These are phyloP conservation scores for Gloeopeniophorella convolvens DNA, from an alignment of 768 basidiomycete species.

Conservation along the genomic window DNA sequence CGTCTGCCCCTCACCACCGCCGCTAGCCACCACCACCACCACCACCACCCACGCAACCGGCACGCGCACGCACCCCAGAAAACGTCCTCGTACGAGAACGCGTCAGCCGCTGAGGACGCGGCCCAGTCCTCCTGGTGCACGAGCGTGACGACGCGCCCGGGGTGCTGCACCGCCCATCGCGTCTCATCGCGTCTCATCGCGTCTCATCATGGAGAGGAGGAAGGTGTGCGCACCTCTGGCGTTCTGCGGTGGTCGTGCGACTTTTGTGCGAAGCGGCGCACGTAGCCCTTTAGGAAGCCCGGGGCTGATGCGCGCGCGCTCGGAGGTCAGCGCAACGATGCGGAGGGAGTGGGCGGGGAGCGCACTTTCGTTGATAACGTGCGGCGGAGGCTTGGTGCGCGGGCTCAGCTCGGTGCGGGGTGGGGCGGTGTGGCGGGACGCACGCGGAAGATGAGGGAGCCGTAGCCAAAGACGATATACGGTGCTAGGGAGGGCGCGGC, in stretches of 20 bases:
- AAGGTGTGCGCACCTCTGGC: conserved; percentile 49
- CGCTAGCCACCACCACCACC: too few relatives aligned
- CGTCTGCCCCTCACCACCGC: too few relatives aligned
- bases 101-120: conserved; percentile 59
- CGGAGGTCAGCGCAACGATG: not conserved
- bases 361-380: conserved; percentile 60
- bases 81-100: conserved; percentile 62
- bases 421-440: too few relatives aligned
- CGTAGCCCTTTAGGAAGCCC: conserved; percentile 85
- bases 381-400: conserved; percentile 63
- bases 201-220: not conserved
- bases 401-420: too few relatives aligned
- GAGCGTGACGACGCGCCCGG: conserved; percentile 86
- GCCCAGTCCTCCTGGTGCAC: too few relatives aligned
- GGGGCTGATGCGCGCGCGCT: conserved; percentile 39
- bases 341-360: not conserved
- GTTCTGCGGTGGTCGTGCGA: conserved; percentile 92
- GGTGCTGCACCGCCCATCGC: too few relatives aligned
- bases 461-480: too few relatives aligned
- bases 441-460: too few relatives aligned
- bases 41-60: not conserved
- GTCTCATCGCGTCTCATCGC: not conserved
- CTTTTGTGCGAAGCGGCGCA: conserved; percentile 81
- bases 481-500: too few relatives aligned
- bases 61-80: conserved; percentile 64